Conservation (phyloP, 148 eudicot species). For the Cornus controversa region DNA sequence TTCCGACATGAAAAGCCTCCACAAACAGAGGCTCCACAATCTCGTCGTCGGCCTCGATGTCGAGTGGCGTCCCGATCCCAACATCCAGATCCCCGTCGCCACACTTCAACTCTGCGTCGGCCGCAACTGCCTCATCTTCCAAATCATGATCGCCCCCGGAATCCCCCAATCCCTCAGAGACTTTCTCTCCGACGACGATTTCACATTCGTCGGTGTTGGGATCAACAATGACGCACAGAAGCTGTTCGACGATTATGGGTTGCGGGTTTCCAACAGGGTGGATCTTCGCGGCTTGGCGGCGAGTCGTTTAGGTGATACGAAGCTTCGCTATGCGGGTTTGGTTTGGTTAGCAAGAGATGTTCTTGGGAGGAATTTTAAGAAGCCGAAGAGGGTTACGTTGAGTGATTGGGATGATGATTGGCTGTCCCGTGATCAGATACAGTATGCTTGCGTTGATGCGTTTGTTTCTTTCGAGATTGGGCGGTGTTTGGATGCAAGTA, state of each 20-base stretch:
- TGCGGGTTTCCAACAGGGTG: background rate
- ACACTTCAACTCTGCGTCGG: conserved; percentile 21
- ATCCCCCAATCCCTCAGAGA: background rate
- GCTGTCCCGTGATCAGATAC: background rate
- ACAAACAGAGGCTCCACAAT: background rate
- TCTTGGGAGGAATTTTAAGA: background rate
- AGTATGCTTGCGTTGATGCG: background rate
- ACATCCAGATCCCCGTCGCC: conserved; percentile 4
- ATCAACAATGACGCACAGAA: background rate
- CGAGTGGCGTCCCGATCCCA: conserved; percentile 18
- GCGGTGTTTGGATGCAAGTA: background rate
- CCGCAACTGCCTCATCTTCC: conserved; percentile 20
- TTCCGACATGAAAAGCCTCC: conserved; percentile 9
- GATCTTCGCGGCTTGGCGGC: background rate
- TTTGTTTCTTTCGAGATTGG: background rate
- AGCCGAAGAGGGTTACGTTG: background rate
- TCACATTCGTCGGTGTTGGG: background rate
- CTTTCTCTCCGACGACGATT: background rate
- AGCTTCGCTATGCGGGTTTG: background rate
- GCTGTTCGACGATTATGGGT: background rate
- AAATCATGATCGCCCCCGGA: background rate
- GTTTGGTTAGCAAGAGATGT: background rate
- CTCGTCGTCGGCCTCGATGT: conserved; percentile 23
- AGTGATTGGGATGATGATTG: background rate
- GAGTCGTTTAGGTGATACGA: too few relatives aligned